Evolutionary conservation across 1,139 yeast genomes (phyloP), one percentile per base, ranked within the genome.

Genomic region (Yamadazyma dendronema): DNA sequence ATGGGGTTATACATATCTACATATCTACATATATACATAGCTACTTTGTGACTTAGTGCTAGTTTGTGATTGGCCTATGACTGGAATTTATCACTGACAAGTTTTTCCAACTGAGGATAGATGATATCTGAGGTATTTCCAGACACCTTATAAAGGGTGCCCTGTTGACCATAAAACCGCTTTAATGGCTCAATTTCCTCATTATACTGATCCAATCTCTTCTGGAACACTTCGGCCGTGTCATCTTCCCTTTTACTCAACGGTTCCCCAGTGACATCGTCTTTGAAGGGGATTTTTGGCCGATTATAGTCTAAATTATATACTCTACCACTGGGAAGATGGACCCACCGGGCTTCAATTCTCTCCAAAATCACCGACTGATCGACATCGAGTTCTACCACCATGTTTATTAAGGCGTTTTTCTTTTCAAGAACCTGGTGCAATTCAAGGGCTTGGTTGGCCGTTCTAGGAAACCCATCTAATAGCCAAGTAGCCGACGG

Each of bases 381-480:
- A 17, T 95, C 95, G 9, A 90, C 97, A 42, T 84, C 81, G 32
- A 90, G 66, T 54, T 87, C 94, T 5, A 89, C 86, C 12, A 89
- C 96, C 46, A 84, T 56, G 52, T 86, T 88, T 39, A 89, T 58
- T 11, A 62, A 56, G 1, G 81, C 61, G 1, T 61, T 44, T 22
- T 60, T 44, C 9, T 60, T 47, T 0, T 44, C 44, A 34, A 89
- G 64, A 8, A 73, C 71, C 14, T 53, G 45, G 39, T 79, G 79
- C 31, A 90, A 64, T 25, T 39, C 45, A n/a, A 25, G 14, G 0
- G 96, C 97, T 59, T 90, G 97, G 3, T 62, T 62, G 17, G 66
- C 57, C 0, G 94, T 90, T 43, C 97, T 67, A 2, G 97, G 97
- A 54, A 89, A 90, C 33, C 97, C 97, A 56, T 90, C 97, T 37